phyloP scores from a whole-genome alignment of 2,329 filamentous ascomycete genomes.

The Cadophora malorum region DNA sequence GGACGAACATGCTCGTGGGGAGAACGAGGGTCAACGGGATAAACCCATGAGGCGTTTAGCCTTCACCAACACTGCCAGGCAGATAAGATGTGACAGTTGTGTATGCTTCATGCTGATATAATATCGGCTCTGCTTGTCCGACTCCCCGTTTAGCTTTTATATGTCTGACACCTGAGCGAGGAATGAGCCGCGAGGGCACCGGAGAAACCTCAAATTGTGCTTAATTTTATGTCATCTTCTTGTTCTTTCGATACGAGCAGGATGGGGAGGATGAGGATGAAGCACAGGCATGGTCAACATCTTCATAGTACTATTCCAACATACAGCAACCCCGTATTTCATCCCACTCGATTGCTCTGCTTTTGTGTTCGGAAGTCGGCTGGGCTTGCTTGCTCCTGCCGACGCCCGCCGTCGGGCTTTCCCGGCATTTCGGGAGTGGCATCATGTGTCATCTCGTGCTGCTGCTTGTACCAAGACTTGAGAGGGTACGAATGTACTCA shows the following conservation, averaged over 20 bases:
- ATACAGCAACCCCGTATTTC: neutral
- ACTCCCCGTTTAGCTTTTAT: neutral
- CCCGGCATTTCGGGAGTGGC: constrained; percentile 28
- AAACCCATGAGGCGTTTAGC: constrained; percentile 16
- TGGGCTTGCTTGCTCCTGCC: constrained; percentile 6
- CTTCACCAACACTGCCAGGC: neutral
- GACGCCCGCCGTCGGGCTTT: constrained; percentile 8
- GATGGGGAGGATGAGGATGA: constrained; percentile 2
- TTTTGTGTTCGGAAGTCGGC: constrained; percentile 16
- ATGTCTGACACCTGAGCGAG: neutral
- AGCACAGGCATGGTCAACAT: constrained; percentile 1
- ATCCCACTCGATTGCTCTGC: neutral
- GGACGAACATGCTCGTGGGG: constrained; percentile 12
- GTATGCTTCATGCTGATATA: constrained; percentile 1
- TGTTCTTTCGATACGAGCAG: neutral
- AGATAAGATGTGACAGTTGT: neutral
- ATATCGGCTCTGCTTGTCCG: constrained; percentile 1
- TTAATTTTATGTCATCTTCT: neutral
- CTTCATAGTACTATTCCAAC: neutral
- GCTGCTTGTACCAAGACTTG: constrained; percentile 6
- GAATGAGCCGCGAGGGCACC: neutral
- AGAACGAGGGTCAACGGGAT: constrained; percentile 2
- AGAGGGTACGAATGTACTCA: neutral
- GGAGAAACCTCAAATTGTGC: constrained; percentile 8
- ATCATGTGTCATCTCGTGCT: constrained; percentile 15